These are phyloP conservation scores for Agrocybe praecox DNA, from an alignment of 768 basidiomycete genomes.

Conservation along the genomic window DNA sequence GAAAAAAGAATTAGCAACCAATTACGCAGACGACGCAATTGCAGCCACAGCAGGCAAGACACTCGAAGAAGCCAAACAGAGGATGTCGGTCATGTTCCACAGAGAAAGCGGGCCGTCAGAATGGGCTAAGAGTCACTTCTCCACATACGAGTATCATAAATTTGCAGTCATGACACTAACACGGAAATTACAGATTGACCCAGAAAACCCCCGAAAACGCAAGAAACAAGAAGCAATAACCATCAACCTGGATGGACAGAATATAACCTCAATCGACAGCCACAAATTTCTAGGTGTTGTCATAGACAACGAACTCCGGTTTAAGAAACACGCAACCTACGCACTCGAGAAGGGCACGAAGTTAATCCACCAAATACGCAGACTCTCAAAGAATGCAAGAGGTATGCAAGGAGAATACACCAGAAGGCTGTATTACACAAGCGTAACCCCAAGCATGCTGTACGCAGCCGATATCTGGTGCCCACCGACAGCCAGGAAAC, in stretches of 20 bases:
- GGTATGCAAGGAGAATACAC: constrained; percentile 19
- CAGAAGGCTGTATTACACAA: constrained; percentile 25
- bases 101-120: constrained; percentile 1
- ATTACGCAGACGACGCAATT: constrained; percentile 8
- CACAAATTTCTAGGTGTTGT: constrained; percentile 11
- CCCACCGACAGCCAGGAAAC: not conserved
- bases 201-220: not conserved
- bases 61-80: not conserved
- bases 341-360: constrained; percentile 21
- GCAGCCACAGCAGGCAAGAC: not conserved
- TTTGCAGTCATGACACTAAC: constrained; percentile 3
- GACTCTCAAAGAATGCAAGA: constrained; percentile 18
- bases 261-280: not conserved
- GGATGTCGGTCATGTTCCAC: not conserved
- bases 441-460: constrained; percentile 30
- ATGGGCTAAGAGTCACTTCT: constrained; percentile 7
- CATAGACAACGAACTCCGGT: constrained; percentile 6
- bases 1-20: constrained; percentile 1
- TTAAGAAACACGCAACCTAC: constrained; percentile 5
- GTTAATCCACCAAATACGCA: constrained; percentile 18
- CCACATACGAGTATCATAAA: constrained; percentile 3
- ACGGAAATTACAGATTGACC: not conserved
- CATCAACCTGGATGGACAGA: not conserved
- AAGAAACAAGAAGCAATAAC: not conserved
- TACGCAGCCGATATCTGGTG: constrained; percentile 32